These are phyloP conservation scores for Trypanosoma boissoni DNA, from an alignment of 208 protist species.

Conservation along the genomic window DNA sequence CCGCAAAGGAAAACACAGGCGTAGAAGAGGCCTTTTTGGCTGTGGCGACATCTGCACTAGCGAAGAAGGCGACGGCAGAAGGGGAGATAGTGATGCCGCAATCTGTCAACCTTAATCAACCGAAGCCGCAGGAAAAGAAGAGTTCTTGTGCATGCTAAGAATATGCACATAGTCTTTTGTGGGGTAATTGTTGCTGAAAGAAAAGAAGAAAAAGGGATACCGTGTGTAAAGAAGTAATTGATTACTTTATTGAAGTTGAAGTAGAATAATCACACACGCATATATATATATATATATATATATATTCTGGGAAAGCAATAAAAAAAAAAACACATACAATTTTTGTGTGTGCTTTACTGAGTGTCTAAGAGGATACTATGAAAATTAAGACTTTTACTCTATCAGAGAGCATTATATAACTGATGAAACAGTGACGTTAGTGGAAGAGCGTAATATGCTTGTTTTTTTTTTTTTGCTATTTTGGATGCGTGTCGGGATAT, in stretches of 20 bases:
- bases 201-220: no score
- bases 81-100: slow-evolving; percentile 52
- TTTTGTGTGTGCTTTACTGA: no score
- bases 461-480: background rate
- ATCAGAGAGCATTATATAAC: no score
- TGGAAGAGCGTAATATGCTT: background rate
- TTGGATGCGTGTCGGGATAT: background rate
- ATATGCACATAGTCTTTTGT: no score
- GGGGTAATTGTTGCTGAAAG: no score
- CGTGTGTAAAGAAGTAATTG: slow-evolving; percentile 9
- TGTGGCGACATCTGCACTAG: slow-evolving; percentile 68
- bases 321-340: background rate
- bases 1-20: slow-evolving; percentile 97
- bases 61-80: slow-evolving; percentile 60
- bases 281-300: slow-evolving; percentile 1
- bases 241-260: no score
- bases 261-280: no score
- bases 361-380: background rate
- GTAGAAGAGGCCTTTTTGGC: slow-evolving; percentile 98
- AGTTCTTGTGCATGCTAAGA: slow-evolving; percentile 24
- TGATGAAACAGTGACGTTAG: background rate
- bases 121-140: slow-evolving; percentile 19
- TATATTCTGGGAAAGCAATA: background rate
- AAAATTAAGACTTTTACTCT: background rate
- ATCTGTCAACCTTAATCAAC: slow-evolving; percentile 63